Base-by-base conservation (phyloP, 78 protist genomes). In the Dictyostelium purpureum region DNA sequence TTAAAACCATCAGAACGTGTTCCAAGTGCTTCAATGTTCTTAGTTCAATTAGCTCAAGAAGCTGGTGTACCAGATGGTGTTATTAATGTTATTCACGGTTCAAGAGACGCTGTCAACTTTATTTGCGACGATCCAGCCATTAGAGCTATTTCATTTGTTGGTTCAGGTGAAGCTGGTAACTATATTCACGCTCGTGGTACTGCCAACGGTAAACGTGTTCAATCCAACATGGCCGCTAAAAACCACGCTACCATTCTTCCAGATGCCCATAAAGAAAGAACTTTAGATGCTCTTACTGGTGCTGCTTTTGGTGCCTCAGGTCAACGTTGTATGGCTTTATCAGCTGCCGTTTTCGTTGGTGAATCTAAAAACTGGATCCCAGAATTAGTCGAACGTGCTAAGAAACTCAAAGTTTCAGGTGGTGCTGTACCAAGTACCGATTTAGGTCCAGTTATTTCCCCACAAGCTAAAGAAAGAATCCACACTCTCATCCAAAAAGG, bases 321-420 rank as follows among this genome's bases (percentile, higher is more conserved):
- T 7, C 99, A 99, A 96, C 97, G 99, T 43, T 99, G 99, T 98
- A 99, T 99, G 99, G 99, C 99, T 24, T 80, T 98, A 42, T 93
- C 98, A 40, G 95, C 98, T 2, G 96, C 90, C 31, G 95, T 99
- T 26, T 91, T 98, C 26, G 99, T 99, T 45, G 99, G 99, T 51
- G 97, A 95, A 65, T 47, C 99, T 7, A 31, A 51, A 37, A 80
- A 82, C 63, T 96, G 96, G 96, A 70, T 97, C 43, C 80, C 90
- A 37, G 99, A 97, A 57, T 51, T 98, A 24, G 96, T 85, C 12
- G 97, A 94, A 79, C 76, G 89, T 31, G 97, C 98, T 24, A 33
- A 31, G 52, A 67, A 67, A 37, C 94, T 97, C 56, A 93, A 65
- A 74, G 91, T 96, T 24, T 77, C 94, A 18, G 73, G 78, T 14